These are phyloP conservation scores for Gastrodia elata DNA, from an alignment of 106 monocot genomes.

Conservation along the genomic window DNA sequence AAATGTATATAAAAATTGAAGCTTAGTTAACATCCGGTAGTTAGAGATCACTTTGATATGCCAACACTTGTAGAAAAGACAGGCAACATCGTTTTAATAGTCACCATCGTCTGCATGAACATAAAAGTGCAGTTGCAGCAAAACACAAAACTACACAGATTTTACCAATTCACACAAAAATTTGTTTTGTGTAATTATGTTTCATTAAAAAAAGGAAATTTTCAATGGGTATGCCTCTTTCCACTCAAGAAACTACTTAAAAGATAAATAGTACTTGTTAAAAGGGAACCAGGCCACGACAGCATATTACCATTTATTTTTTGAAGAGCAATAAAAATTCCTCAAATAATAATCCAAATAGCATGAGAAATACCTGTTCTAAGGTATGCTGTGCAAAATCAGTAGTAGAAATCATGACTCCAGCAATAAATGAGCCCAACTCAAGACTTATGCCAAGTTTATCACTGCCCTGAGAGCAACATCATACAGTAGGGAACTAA, in stretches of 20 bases:
- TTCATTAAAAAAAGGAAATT: not conserved
- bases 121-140: not conserved
- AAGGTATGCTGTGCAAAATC: constrained; percentile 95
- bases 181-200: not conserved
- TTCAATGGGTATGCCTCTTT: not conserved
- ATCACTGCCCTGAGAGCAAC: constrained; percentile 76
- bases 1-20: not conserved
- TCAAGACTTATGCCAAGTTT: constrained; percentile 90
- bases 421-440: constrained; percentile 95
- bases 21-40: not conserved
- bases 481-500: not conserved
- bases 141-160: not conserved
- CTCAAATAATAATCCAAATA: not conserved
- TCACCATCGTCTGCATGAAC: not conserved
- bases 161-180: not conserved
- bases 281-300: not conserved
- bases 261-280: not conserved
- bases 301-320: not conserved
- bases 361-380: constrained; percentile 48
- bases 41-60: not conserved
- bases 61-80: not conserved
- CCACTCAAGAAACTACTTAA: not conserved
- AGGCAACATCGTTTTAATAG: not conserved
- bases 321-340: not conserved
- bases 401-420: constrained; percentile 93